phyloP scores from a whole-genome alignment of 192 early-diverging fungal species.

The Linnemannia hyalina region DNA sequence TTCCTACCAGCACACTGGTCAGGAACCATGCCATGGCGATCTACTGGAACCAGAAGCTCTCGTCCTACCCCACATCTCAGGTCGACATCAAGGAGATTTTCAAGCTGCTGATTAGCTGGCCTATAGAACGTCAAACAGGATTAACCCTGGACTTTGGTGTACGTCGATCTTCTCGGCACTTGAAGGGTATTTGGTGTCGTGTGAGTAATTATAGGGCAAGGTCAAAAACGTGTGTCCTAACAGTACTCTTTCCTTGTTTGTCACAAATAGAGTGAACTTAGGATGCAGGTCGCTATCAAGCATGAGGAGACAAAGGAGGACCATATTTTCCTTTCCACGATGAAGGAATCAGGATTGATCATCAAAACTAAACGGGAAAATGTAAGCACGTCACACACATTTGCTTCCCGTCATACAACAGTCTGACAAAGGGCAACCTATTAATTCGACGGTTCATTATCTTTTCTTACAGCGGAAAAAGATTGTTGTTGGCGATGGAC shows the following conservation, averaged over 20 bases:
- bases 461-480: slow-evolving; percentile 45
- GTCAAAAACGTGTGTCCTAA: background rate
- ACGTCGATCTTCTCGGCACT: background rate
- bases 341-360: slow-evolving; percentile 67
- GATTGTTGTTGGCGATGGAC: slow-evolving; percentile 61
- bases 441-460: background rate
- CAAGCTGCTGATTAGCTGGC: slow-evolving; percentile 58
- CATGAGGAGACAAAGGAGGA: slow-evolving; percentile 70
- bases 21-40: slow-evolving; percentile 57
- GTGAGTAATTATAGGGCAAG: too few relatives aligned
- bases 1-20: slow-evolving; percentile 56
- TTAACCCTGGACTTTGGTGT: slow-evolving; percentile 54
- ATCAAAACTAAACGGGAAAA: slow-evolving; percentile 67
- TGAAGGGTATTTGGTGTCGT: background rate
- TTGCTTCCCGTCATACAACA: too few relatives aligned
- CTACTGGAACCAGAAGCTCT: slow-evolving; percentile 39
- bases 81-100: slow-evolving; percentile 75
- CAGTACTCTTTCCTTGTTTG: background rate
- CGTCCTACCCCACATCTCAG: slow-evolving; percentile 7
- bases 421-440: too few relatives aligned
- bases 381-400: slow-evolving; percentile 32
- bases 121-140: slow-evolving; percentile 42
- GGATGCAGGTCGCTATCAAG: slow-evolving; percentile 63
- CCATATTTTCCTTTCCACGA: slow-evolving; percentile 71
- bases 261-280: slow-evolving; percentile 58